Evolutionary conservation across 345 rosid genomes (phyloP), one percentile per base, ranked within the genome.

Genomic region (Murraya koenigii): DNA sequence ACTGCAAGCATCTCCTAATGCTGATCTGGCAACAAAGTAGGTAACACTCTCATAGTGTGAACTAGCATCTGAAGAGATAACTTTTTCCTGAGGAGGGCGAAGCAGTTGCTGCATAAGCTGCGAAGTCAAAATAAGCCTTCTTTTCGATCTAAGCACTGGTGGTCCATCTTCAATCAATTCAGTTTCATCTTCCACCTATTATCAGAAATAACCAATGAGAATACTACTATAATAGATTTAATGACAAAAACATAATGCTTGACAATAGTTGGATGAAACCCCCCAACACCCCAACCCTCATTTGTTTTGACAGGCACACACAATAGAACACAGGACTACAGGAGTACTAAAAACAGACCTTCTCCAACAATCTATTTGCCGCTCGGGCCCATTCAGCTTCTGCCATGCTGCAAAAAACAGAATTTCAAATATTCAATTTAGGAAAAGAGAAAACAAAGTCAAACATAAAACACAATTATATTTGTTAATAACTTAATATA

Each of bases 81-180:
- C 84, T 60, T 79, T 77, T 26, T 88, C 87, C n/a, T 85, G 81
- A 76, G 97, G 89, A 36, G 93, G 87, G 58, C 54, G 54, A 80
- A 89, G 82, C 44, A 92, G 76, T 63, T 89, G 90, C 88, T 96
- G 99, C 89, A 90, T 88, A 75, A 96, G 93, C 74, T 92, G 97
- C 28, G 91, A 82, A 28, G 98, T 89, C 86, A 89, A 74, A 74
- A 91, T 74, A 77, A 91, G 88, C 84, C 98, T 92, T 88, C 90
- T 90, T 89, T 85, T 96, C 68, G 94, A 84, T 82, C 89, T 88
- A 72, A 84, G 70, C 49, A 79, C 28, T 8, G 85, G 86, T 44
- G 66, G 75, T 41, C 82, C 84, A 77, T 91, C 95, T 66, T 87
- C 95, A 73, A 79, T 76, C 33, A 77, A 70, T 75, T 89, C 90